Evolutionary conservation across 345 rosid genomes (phyloP).

Genomic region (Balakata baccata): DNA sequence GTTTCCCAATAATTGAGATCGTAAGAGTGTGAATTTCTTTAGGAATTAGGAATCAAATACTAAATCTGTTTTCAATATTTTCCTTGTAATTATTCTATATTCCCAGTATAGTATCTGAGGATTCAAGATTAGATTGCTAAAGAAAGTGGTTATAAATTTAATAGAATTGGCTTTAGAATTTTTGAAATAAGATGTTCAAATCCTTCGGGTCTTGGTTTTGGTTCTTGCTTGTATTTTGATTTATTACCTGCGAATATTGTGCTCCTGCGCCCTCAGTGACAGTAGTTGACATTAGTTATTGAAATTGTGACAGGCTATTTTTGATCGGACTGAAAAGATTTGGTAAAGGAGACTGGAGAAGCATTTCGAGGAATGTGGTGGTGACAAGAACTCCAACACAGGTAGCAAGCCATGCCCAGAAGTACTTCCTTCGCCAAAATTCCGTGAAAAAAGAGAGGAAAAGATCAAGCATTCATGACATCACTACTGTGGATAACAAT

Average conservation of each 20-base stretch:
- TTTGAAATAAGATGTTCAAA: not conserved
- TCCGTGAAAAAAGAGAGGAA: slow-evolving; percentile 71
- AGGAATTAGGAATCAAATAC: not conserved
- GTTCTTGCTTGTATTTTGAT: not conserved
- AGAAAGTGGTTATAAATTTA: too few relatives aligned
- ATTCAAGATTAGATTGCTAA: too few relatives aligned
- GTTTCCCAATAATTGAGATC: not conserved
- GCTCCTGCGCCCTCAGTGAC: not conserved
- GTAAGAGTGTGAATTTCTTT: not conserved
- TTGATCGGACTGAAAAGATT: slow-evolving; percentile 54
- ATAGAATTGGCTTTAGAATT: not conserved
- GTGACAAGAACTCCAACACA: slow-evolving; percentile 81
- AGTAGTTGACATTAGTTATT: not conserved
- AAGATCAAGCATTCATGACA: slow-evolving; percentile 81
- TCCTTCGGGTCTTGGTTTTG: not conserved
- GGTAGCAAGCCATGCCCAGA: slow-evolving; percentile 95
- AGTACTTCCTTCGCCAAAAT: slow-evolving; percentile 69
- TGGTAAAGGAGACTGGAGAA: slow-evolving; percentile 91
- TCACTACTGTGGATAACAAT: slow-evolving; percentile 21
- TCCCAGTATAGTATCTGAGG: too few relatives aligned
- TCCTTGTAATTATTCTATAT: not conserved
- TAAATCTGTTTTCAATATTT: not conserved
- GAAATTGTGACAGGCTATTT: slow-evolving; percentile 48
- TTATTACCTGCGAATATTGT: not conserved
- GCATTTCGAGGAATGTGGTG: slow-evolving; percentile 80